Base-by-base conservation (phyloP, 345 rosid species). In the Populus alba region DNA sequence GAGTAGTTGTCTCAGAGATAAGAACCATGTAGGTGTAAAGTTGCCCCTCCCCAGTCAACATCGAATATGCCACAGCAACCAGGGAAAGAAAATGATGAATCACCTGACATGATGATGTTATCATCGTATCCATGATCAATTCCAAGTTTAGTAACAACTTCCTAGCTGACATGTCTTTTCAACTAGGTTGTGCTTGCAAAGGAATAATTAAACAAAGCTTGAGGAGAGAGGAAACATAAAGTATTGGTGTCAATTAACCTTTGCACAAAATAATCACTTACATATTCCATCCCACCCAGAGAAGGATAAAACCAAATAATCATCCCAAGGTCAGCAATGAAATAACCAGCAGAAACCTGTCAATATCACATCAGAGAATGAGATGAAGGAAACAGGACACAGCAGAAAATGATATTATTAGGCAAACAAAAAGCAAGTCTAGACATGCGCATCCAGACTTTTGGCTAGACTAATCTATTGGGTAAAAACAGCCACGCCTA, bases 271-370 rank as follows among this genome's bases (percentile, higher is more conserved):
- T n/a, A 39, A 57, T 27, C 11, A 83, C 98, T 91, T 88, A 91
- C 98, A 85, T 89, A 95, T 81, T 95, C 97, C 79, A 86, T 80
- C 75, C 97, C 98, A 61, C 98, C 97, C 67, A 93, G 82, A 78
- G 91, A 88, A 72, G 98, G 98, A 85, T 90, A 93, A 63, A 86
- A 77, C 98, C 98, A 93, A 73, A 86, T 71, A 74, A 91, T 95
- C 95, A 92, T 92, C 72, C 79, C 91, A 66, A 95, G 91, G 83
- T 95, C 98, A 10, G 88, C 80, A 49, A 91, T 72, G 86, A 95
- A 95, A 89, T 93, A 95, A 33, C 98, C 97, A 85, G 91, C 92
- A 73, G 97, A 93, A 73, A 90, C 87, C 98, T 95, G 90, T 80
- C 37, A 78, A 77, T 82, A 62, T 63, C 7, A 45, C 25, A 37